Base-by-base conservation (phyloP, 345 rosid species). In the Syzygium grande region DNA sequence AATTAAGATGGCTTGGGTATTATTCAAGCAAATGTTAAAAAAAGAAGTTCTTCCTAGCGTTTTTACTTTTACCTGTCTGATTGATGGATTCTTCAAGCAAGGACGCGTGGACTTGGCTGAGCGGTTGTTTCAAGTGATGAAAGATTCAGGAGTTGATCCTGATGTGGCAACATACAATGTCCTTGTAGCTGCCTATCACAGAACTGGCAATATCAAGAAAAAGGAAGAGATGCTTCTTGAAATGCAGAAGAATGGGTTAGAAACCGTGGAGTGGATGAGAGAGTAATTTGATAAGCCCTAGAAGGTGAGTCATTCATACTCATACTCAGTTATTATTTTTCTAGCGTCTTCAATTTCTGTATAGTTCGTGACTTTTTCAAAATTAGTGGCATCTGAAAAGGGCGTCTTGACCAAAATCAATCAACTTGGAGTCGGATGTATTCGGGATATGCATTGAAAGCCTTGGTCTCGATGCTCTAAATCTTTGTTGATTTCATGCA, bases 31-130 rank as follows among this genome's bases (percentile, higher is more conserved):
- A 68, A 93, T 93, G 94, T 73, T 41, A 68, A 53, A 11, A 30
- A 85, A 46, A 87, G 92, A 91, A 46, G 88, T 86, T 68, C 30
- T 56, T 54, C 93, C 94, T 56, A 93, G 89, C 85, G 91, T 92
- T 85, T 89, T 88, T 55, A 93, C 94, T 78, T 94, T 91, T 86
- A 93, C 94, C 54, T 90, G 93, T 86, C 87, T 94, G 84, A 91
- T 93, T 84, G 91, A 90, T 89, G 95, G 95, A 34, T 92, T 88
- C 87, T 93, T 85, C 86, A 91, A 91, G 88, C 41, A 87, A 86
- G 55, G 84, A 17, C 92, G 91, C 83, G 80, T 92, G 92, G 96
- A 94, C 91, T 86, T 87, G 91, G 94, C 89, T 12, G 59, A 73
- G 83, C 84, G n/a, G 52, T 84, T 92, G 90, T n/a, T 93, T 55